A percentile compares a stretch with the other conserved stretches of the same genome.
Evolutionary conservation across 2,329 filamentous ascomycete genomes (phyloP).

Genomic region (Aspergillus proliferans): DNA sequence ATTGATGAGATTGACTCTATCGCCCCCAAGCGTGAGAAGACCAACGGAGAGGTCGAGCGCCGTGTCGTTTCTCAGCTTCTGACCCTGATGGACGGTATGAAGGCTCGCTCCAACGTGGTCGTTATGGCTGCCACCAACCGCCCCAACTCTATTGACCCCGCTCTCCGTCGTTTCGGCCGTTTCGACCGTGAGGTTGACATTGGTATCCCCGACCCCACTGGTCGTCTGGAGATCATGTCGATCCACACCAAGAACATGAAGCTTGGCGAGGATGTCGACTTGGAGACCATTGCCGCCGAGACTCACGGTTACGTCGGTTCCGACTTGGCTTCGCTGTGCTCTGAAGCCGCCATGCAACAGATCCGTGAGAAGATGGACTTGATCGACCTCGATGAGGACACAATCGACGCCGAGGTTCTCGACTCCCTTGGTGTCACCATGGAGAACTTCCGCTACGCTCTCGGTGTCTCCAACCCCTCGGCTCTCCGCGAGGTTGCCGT

Average conservation of each 20-base stretch:
- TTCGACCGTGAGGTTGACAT: conserved; percentile 99
- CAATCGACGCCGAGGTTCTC: conserved; percentile 95
- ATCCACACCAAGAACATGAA: conserved; percentile 99
- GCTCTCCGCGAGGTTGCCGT: conserved; percentile 97
- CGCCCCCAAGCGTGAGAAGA: conserved; percentile 99
- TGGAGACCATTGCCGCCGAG: conserved; percentile 93
- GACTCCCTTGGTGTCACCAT: conserved; percentile 98
- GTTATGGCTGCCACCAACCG: conserved; percentile 99
- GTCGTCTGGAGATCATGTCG: conserved; percentile 96
- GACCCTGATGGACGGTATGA: conserved; percentile 99
- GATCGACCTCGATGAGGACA: conserved; percentile 97
- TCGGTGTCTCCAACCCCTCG: conserved; percentile 96
- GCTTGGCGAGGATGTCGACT: conserved; percentile 89
- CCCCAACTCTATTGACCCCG: conserved; percentile 97
- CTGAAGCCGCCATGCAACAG: conserved; percentile 98
- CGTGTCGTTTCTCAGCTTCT: conserved; percentile 95
- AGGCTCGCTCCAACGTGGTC: conserved; percentile 95
- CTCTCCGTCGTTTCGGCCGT: conserved; percentile 93
- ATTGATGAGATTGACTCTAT: conserved; percentile 99
- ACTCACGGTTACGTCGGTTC: conserved; percentile 99
- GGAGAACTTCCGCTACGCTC: conserved; percentile 99
- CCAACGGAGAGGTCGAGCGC: conserved; percentile 96
- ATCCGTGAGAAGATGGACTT: conserved; percentile 99
- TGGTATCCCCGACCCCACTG: conserved; percentile 93
- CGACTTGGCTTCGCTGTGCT: conserved; percentile 95